Base-by-base conservation (phyloP, 2,329 filamentous ascomycete species). In the Tothia fuscella region DNA sequence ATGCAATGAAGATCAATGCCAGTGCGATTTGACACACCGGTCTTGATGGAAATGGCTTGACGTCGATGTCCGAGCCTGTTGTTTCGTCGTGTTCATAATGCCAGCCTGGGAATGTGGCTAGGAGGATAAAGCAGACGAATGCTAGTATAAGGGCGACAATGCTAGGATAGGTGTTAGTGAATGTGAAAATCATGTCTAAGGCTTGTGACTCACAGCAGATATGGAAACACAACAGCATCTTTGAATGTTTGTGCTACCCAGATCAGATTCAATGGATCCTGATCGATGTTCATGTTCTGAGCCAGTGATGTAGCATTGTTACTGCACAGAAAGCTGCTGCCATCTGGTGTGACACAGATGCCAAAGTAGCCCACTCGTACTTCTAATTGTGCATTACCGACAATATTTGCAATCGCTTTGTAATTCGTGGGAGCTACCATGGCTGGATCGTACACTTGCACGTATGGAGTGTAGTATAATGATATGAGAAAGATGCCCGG, bases 191-290 rank as follows among this genome's bases (percentile, higher is more conserved):
- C 12, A 24, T 4, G 12, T 14, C 24, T 12, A 21, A 6, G 21
- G 24, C 31, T 24, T 12, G 19, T 7, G n/a, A 24, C 83, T 69
- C 62, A 91, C 82, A 98, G 80, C 16, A 98, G 68, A 57, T 96
- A 98, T 7, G 91, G 91, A 59, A 98, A 98, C 33, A 98, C 89
- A 59, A 98, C 91, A 65, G 88, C 89, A 62, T 96, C 87, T 63
- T 96, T 96, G 68, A 98, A 98, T 50, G 93, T 93, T 52, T 82
- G 80, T 19, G 91, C 89, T 42, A 98, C 76, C 91, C 89, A 98
- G 54, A 98, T 88, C 55, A 98, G 68, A 62, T 98, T 98, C 56
- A 98, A 70, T 29, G 91, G 91, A 65, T 98, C 91, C 62, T 95
- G 84, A 56, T 95, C 87, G 31, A 93, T 77, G 16, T 76, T 80